Conservation (phyloP, 192 early-diverging fungal species). For the Coemansia sp. region DNA sequence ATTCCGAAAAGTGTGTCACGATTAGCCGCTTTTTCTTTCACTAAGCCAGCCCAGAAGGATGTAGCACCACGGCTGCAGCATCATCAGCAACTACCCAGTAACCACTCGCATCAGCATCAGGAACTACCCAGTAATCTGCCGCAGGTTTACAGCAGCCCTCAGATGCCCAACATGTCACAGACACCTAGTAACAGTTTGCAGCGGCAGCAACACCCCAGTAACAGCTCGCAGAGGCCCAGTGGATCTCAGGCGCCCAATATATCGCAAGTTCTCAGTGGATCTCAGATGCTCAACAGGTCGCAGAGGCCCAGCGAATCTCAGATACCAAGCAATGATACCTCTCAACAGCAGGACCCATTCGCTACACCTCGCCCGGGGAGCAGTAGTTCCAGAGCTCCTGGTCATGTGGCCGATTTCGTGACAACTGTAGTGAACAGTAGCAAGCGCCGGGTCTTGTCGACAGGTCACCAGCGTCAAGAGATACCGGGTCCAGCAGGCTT, state of each 20-base stretch:
- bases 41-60: background rate
- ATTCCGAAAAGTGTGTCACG: background rate
- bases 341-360: background rate
- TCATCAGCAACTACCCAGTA: background rate
- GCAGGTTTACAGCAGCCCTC: background rate
- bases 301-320: background rate
- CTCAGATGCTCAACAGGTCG: background rate
- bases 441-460: background rate
- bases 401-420: background rate
- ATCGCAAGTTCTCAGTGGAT: background rate
- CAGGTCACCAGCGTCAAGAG: slow-evolving; percentile 10
- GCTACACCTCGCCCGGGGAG: slow-evolving; percentile 2
- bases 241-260: background rate
- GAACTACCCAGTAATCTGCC: background rate
- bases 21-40: background rate
- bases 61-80: background rate
- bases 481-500: slow-evolving; percentile 46
- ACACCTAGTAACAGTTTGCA: background rate
- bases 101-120: background rate
- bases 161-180: background rate
- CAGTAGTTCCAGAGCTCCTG: background rate
- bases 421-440: slow-evolving; percentile 31
- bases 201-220: background rate
- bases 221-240: background rate
- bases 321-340: background rate